Conservation (phyloP, 192 early-diverging fungal genomes). For the Coemansia sp. region DNA sequence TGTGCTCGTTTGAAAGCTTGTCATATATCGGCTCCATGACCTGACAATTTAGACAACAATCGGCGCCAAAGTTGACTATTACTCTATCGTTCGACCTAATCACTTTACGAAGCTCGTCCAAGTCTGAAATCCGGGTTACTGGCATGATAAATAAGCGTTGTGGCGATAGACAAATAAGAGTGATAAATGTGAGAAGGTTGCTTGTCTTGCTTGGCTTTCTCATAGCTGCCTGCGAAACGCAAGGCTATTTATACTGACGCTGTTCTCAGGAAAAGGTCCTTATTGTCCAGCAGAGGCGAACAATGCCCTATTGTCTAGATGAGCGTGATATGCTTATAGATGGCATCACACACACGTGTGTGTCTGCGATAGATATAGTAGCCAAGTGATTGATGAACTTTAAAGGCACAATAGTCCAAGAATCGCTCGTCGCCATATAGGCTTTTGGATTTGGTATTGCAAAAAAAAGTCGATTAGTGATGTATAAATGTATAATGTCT, state of each 20-base stretch:
- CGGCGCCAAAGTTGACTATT: constrained; percentile 74
- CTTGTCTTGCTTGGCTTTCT: neutral
- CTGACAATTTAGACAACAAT: constrained; percentile 86
- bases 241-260: neutral
- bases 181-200: neutral
- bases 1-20: constrained; percentile 55
- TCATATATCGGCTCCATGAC: constrained; percentile 67
- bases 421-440: neutral
- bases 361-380: neutral
- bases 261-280: no score
- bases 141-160: neutral
- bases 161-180: neutral
- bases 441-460: no score
- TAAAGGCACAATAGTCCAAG: neutral
- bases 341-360: neutral
- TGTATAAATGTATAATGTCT: neutral
- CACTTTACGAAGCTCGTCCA: neutral
- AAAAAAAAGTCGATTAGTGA: neutral
- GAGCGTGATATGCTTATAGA: neutral
- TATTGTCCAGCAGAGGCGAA: neutral
- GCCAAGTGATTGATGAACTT: neutral
- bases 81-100: constrained; percentile 34
- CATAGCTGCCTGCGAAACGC: neutral
- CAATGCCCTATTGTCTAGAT: neutral
- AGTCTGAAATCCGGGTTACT: neutral